phyloP scores from a whole-genome alignment of 139 green algal genomes.

The Volvox africanus region DNA sequence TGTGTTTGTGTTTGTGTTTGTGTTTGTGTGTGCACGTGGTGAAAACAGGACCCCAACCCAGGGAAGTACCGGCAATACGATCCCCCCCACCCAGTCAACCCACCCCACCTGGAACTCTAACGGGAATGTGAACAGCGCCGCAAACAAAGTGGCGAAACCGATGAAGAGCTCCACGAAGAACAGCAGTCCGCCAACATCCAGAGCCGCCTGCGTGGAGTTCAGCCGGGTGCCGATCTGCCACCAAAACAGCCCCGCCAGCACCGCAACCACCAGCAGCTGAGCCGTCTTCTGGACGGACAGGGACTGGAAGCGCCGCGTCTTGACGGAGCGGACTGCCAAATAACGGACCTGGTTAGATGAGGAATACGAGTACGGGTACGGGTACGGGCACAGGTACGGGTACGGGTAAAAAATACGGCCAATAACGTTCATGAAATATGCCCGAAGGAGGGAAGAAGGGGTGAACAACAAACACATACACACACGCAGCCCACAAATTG shows the following conservation, averaged over 20 bases:
- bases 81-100: not conserved
- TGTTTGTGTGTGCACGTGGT: no score
- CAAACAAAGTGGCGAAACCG: conserved; percentile 63
- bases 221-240: conserved; percentile 25
- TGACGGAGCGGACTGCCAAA: conserved; percentile 64
- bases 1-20: no score
- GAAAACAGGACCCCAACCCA: no score
- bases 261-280: conserved; percentile 35
- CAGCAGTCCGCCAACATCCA: conserved; percentile 68
- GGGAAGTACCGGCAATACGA: no score
- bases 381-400: no score
- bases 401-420: not conserved
- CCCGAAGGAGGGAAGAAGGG: no score
- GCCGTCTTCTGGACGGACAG: conserved; percentile 50
- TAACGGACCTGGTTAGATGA: conserved; percentile 58
- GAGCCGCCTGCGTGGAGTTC: conserved; percentile 4
- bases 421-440: no score
- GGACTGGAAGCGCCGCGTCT: conserved; percentile 79
- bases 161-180: conserved; percentile 78
- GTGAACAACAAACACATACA: no score
- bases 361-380: not conserved
- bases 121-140: conserved; percentile 73
- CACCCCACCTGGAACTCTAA: conserved; percentile 56
- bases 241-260: conserved; percentile 68
- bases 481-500: no score